Conservation (phyloP, 225 moss, liverwort and hornwort genomes). For the Anthoceros angustus region DNA sequence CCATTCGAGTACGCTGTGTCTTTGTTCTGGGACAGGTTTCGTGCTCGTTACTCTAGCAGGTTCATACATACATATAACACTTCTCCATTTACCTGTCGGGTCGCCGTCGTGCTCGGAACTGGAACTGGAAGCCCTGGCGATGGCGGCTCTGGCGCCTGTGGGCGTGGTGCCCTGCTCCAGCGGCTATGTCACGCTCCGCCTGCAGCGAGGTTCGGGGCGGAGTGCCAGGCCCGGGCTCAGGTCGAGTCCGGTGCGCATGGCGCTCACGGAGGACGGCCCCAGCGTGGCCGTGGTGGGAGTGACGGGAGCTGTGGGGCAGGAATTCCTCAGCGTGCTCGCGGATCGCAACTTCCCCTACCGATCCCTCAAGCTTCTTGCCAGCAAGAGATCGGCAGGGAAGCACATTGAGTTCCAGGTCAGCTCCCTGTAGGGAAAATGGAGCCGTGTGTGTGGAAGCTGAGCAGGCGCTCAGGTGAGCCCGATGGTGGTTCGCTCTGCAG, state of each 20-base stretch:
- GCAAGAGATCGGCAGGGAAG: slow-evolving; percentile 92
- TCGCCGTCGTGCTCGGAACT: no score
- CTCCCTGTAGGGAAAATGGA: not conserved
- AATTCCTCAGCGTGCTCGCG: slow-evolving; percentile 77
- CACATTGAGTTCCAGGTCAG: slow-evolving; percentile 56
- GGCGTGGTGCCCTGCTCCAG: no score
- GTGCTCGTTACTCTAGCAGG: no score
- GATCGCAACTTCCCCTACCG: slow-evolving; percentile 79
- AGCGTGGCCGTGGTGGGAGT: slow-evolving; percentile 83
- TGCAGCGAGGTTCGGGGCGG: no score
- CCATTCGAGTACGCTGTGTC: no score
- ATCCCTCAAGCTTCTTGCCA: slow-evolving; percentile 72
- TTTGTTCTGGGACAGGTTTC: no score
- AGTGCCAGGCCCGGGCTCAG: not conserved
- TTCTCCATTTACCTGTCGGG: no score
- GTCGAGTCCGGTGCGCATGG: slow-evolving; percentile 40
- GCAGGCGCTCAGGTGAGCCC: not conserved
- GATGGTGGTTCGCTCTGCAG: slow-evolving; percentile 7
- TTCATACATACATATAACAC: no score
- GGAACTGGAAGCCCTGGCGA: no score
- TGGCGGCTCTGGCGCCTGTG: no score
- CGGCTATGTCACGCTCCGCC: no score
- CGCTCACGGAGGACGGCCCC: slow-evolving; percentile 64
- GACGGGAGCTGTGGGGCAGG: slow-evolving; percentile 94
- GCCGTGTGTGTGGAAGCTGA: not conserved